Percentiles rank a stretch among this genome's conserved stretches.
These are phyloP conservation scores for Cynanchum wilfordii DNA, from an alignment of 257 asterid genomes.

Conservation along the genomic window DNA sequence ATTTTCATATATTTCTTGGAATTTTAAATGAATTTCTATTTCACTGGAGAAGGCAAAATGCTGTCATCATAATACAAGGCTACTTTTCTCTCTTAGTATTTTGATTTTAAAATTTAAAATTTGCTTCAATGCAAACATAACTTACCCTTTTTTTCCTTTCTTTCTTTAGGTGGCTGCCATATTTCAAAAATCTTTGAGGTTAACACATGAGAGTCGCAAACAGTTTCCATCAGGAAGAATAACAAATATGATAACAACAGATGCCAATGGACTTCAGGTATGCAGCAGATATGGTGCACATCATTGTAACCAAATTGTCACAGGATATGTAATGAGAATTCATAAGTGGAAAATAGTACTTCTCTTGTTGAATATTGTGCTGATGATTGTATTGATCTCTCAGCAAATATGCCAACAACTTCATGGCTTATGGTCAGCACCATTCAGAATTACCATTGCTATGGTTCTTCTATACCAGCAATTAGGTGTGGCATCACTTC, in stretches of 20 bases:
- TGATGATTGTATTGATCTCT: not conserved
- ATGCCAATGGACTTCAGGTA: conserved; percentile 95
- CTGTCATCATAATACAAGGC: not conserved
- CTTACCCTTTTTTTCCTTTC: not conserved
- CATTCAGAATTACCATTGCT: conserved; percentile 77
- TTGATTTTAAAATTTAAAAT: not conserved
- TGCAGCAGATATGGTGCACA: conserved; percentile 5
- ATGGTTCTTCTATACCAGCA: conserved; percentile 90
- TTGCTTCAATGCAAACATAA: not conserved
- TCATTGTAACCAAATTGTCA: not conserved
- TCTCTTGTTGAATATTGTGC: not conserved
- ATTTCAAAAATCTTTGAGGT: conserved; percentile 78
- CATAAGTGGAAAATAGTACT: not conserved
- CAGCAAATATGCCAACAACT: conserved; percentile 94
- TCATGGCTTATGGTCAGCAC: conserved; percentile 89
- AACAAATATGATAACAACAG: conserved; percentile 93
- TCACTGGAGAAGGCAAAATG: not conserved
- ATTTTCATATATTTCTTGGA: not conserved
- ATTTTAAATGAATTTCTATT: not conserved
- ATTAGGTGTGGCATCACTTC: conserved; percentile 84
- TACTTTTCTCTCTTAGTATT: not conserved
- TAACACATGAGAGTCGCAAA: conserved; percentile 94
- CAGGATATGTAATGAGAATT: not conserved
- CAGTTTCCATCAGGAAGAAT: conserved; percentile 79
- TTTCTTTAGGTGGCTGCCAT: conserved; percentile 70